Percentiles rank a stretch among this genome's conserved stretches.
Evolutionary conservation across 73 alveolate genomes (phyloP).

Genomic region (Stentor coeruleus): DNA sequence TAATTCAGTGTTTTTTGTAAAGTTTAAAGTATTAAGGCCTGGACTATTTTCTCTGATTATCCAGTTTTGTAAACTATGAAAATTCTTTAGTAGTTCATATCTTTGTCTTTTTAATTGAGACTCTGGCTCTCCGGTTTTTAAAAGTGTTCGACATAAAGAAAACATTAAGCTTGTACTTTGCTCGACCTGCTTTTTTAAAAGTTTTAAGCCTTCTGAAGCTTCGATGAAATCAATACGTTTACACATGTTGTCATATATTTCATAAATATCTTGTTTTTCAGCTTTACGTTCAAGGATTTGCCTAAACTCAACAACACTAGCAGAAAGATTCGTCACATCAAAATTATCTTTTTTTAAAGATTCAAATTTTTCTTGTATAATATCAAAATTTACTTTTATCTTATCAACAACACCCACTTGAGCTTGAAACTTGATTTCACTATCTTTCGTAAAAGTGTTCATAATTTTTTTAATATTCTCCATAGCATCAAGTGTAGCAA

Average conservation of each 20-base stretch:
- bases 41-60: conserved; percentile 15
- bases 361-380: neutral
- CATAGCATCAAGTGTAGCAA: neutral
- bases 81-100: neutral
- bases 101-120: neutral
- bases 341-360: neutral
- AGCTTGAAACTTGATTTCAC: neutral
- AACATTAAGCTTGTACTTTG: neutral
- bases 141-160: neutral
- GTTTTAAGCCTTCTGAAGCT: neutral
- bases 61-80: neutral
- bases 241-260: neutral
- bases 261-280: neutral
- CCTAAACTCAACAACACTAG: neutral
- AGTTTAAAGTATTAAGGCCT: neutral
- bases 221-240: neutral
- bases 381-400: neutral
- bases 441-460: neutral
- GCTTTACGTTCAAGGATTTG: neutral
- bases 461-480: neutral
- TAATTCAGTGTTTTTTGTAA: neutral
- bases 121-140: neutral
- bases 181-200: neutral
- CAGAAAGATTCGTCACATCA: neutral
- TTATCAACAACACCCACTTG: neutral